These are phyloP conservation scores for Kwoniella heveanensis DNA, from an alignment of 768 basidiomycete genomes.

Conservation along the genomic window DNA sequence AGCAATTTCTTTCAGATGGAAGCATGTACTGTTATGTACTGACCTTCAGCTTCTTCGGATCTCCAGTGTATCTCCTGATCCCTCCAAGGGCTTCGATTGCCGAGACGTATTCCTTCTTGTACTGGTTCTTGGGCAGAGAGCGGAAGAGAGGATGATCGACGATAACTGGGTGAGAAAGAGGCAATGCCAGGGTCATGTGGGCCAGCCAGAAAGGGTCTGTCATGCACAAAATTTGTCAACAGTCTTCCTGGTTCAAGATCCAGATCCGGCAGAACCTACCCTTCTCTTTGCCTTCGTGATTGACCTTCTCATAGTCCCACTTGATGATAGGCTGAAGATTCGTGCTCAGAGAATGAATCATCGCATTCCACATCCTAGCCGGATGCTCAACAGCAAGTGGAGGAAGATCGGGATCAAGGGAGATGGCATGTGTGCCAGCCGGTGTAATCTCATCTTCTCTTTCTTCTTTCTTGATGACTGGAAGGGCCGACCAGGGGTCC, in stretches of 20 bases:
- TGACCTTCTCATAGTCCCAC: conserved; percentile 40
- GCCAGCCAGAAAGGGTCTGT: conserved; percentile 18
- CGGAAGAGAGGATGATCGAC: conserved; percentile 29
- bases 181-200: conserved; percentile 33
- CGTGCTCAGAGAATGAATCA: conserved; percentile 31
- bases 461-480: neutral
- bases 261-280: neutral
- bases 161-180: conserved; percentile 37
- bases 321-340: conserved; percentile 37
- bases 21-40: conserved; percentile 3
- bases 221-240: too few species aligned
- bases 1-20: neutral
- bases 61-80: conserved; percentile 34
- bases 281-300: neutral
- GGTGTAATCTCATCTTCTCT: neutral
- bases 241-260: too few species aligned
- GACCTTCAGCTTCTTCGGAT: conserved; percentile 34
- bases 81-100: conserved; percentile 37
- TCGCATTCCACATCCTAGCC: conserved; percentile 42
- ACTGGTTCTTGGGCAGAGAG: conserved; percentile 28
- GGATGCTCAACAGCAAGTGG: conserved; percentile 44
- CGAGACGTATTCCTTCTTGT: conserved; percentile 34
- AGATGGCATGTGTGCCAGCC: conserved; percentile 14
- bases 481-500: conserved; percentile 1
- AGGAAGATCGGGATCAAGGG: conserved; percentile 35